phyloP scores from a whole-genome alignment of 2,329 filamentous ascomycete species.

The Aspergillus sp. region DNA sequence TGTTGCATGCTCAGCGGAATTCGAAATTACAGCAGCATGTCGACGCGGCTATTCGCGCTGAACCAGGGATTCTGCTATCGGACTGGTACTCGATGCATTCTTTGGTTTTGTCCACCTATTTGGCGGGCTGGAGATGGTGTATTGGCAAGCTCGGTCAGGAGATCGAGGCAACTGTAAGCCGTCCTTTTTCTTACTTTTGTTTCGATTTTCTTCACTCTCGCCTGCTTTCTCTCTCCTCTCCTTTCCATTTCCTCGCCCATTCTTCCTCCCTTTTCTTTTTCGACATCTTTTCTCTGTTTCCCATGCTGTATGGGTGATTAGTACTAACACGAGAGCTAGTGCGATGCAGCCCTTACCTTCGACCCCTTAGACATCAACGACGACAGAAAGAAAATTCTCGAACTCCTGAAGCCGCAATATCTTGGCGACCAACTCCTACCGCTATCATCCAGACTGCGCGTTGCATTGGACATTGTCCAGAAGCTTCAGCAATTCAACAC shows the following conservation, averaged over 20 bases:
- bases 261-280: neutral
- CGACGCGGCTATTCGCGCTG: neutral
- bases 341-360: slow-evolving; percentile 14
- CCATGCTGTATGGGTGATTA: too few relatives aligned
- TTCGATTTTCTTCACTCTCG: too few relatives aligned
- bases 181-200: too few relatives aligned
- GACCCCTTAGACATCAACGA: slow-evolving; percentile 2
- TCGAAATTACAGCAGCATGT: slow-evolving; percentile 9
- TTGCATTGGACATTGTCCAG: slow-evolving; percentile 8
- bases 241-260: too few relatives aligned
- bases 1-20: slow-evolving; percentile 12
- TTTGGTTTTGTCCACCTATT: slow-evolving; percentile 11
- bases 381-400: neutral
- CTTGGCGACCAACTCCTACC: slow-evolving; percentile 10
- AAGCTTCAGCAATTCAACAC: slow-evolving; percentile 11
- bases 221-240: neutral
- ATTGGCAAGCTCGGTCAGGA: slow-evolving; percentile 11
- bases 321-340: neutral
- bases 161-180: slow-evolving; percentile 13
- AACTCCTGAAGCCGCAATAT: slow-evolving; percentile 13
- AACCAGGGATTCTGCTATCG: neutral
- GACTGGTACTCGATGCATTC: slow-evolving; percentile 15
- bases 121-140: slow-evolving; percentile 15
- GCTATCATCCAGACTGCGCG: slow-evolving; percentile 7
- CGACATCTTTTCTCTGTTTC: neutral